Conservation (phyloP, 2,329 filamentous ascomycete species). For the Curvularia lunata region DNA sequence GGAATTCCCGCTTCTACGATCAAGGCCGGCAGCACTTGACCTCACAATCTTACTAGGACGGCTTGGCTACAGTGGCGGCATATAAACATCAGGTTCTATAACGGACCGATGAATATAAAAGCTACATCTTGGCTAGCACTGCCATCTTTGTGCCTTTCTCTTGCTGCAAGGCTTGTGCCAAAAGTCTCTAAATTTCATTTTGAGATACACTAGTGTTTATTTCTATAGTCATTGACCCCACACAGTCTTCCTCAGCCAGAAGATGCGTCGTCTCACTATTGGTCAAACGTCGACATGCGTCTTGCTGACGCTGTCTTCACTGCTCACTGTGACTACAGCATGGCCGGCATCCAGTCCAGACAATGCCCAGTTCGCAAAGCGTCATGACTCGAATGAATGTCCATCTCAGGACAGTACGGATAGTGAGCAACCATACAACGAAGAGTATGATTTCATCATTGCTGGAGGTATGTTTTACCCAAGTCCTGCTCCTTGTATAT, state of each 20-base stretch:
- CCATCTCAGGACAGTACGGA: conserved; percentile 13
- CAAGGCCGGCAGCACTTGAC: conserved; percentile 4
- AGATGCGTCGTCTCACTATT: conserved; percentile 15
- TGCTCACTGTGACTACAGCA: conserved; percentile 15
- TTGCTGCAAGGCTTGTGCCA: not conserved
- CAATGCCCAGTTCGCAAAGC: conserved; percentile 21
- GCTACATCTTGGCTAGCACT: not conserved
- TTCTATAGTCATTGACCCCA: not conserved
- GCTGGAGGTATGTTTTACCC: conserved; percentile 22
- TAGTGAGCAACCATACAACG: conserved; percentile 18
- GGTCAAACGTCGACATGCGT: conserved; percentile 10
- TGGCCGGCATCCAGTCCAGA: conserved; percentile 26
- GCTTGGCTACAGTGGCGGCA: conserved; percentile 6
- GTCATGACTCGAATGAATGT: conserved; percentile 16
- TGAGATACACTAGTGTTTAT: not conserved
- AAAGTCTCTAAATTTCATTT: not conserved
- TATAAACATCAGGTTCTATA: not conserved
- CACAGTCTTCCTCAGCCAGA: not conserved
- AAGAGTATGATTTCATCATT: conserved; percentile 30
- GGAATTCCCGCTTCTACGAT: not conserved
- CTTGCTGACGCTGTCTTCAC: conserved; percentile 14
- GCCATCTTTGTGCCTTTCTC: not conserved
- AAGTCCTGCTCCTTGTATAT: too few species aligned
- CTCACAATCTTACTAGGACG: not conserved
- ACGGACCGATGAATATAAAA: conserved; percentile 7